Base-by-base conservation (phyloP, 2,329 filamentous ascomycete species). In the Cladosporium sp. region DNA sequence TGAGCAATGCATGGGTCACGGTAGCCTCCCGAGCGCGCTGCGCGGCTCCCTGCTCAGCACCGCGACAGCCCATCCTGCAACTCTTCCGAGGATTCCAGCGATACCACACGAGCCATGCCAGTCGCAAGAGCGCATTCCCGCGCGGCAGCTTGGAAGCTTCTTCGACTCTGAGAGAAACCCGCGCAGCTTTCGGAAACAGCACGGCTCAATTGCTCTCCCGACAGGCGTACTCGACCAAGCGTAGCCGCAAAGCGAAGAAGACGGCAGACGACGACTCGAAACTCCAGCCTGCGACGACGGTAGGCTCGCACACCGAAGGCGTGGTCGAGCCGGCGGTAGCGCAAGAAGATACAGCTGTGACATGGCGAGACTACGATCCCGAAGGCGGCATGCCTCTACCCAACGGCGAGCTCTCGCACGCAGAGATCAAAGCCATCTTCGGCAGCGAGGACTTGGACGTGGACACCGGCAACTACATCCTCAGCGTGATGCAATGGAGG, bases 301-400 rank as follows among this genome's bases (percentile, higher is more conserved):
- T 56, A 19, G 63, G 56, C 18, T 54, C 61, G 9, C 56, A 66
- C 51, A 62, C 60, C 11, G 63, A 64, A 56, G 61, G 62, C 18
- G 7, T 58, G 3, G 20, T 43, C 6, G 48, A 48, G 17, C 15
- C 9, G 22, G 18, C 22, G 15, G 7, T 48, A 6, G 37, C 43
- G 43, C n/a, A 45, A 12, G 57, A 54, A 17, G 47, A 52, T 24
- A 48, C 42, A 12, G 54, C 54, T 17, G 43, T 64, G 30, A 66
- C 66, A 62, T 69, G 66, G 66, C 62, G 65, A 38, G 64, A 69
- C 56, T 70, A 68, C 53, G 65, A 66, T 43, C 64, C 66, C 13
- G 61, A 57, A 36, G 64, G 63, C 6, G 67, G 67, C 18, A 66
- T 69, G 58, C 66, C 66, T 17, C 48, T 69, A 13, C 60, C 60